Conservation (phyloP, 208 protist species). For the Trypanosomatidae sp. region DNA sequence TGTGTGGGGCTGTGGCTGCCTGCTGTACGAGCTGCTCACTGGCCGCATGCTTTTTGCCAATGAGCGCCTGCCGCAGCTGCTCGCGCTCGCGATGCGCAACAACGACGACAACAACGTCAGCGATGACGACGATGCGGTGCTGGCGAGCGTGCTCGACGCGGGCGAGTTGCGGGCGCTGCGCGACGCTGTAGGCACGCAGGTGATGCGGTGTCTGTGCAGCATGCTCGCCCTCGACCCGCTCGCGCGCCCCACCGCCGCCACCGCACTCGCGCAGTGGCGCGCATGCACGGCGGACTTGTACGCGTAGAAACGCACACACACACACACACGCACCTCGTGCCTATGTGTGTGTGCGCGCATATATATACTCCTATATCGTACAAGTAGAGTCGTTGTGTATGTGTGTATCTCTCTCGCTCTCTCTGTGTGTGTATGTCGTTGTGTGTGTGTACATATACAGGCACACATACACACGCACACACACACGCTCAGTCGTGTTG, state of each 20-base stretch:
- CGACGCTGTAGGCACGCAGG: constrained; percentile 16
- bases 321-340: too few relatives aligned
- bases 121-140: background rate
- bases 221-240: constrained; percentile 50
- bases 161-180: constrained; percentile 28
- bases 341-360: too few relatives aligned
- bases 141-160: constrained; percentile 23
- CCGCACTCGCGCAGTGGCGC: constrained; percentile 48
- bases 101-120: background rate
- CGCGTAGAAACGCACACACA: too few relatives aligned
- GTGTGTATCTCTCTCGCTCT: too few relatives aligned
- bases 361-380: too few relatives aligned
- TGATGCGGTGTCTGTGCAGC: constrained; percentile 33
- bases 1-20: constrained; percentile 72
- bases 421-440: too few relatives aligned
- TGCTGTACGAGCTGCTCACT: constrained; percentile 76
- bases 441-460: too few relatives aligned
- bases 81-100: constrained; percentile 12
- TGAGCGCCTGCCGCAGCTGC: constrained; percentile 30
- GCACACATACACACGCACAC: too few relatives aligned
- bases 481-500: too few relatives aligned
- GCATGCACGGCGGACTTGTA: too few relatives aligned
- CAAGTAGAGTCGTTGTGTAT: too few relatives aligned
- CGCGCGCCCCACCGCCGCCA: constrained; percentile 35
- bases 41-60: constrained; percentile 73